Base-by-base conservation (phyloP, 345 rosid genomes). In the Geranium rotundifolium region DNA sequence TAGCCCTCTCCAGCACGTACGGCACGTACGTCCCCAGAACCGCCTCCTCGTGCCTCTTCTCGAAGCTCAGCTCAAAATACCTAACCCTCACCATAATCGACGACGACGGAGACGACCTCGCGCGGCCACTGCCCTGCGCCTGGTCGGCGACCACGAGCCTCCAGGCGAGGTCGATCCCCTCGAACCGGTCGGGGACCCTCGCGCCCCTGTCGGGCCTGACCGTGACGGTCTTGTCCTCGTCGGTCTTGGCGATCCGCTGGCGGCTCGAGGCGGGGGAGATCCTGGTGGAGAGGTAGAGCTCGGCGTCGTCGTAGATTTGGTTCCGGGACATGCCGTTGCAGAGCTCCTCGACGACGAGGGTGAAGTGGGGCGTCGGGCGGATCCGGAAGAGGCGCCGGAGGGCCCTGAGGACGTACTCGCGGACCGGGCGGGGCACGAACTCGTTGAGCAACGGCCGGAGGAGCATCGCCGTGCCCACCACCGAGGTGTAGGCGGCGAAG, bases 401-500 rank as follows among this genome's bases (percentile, higher is more conserved):
- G 15, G 60, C 66, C 14, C 37, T 65, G 67, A 41, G 29, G 37
- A 81, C 64, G 63, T 75, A 82, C 18, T 61, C 58, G 54, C 77
- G 75, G 57, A 86, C 19, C 0, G 82, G 77, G n/a, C 50, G 39
- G 29, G 93, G 93, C 19, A 82, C 56, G 5, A 86, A 30, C 52
- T 84, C 84, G 34, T 71, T 77, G 74, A 54, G 72, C 77, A 72
- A 80, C 60, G 50, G 89, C 30, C 84, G 64, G 49, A 79, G 60
- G 57, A 86, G 71, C 82, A 84, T 79, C 67, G 77, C 46, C 59
- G 82, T 80, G 17, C 82, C 80, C 0, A 89, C 73, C 70, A 82
- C 56, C 72, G 93, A 84, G 55, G 87, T 87, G 19, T 84, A 84
- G 46, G 85, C 73, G 2, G 89, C 52, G 71, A 86, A 79, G 17